Evolutionary conservation across 345 rosid genomes (phyloP).

Genomic region (Citrus sp.): DNA sequence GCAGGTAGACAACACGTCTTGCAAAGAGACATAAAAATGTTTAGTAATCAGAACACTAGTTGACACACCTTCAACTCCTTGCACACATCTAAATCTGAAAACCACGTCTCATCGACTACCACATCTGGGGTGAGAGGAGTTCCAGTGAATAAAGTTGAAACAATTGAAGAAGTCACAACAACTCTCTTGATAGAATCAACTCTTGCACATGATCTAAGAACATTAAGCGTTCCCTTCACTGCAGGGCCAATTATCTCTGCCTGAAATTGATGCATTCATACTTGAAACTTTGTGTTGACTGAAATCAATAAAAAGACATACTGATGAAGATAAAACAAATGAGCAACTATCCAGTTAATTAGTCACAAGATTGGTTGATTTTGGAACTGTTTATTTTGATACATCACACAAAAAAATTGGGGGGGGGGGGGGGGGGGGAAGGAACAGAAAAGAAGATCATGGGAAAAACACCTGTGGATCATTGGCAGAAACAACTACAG

Average conservation of each 20-base stretch:
- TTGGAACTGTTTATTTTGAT: neutral
- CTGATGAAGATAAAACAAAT: neutral
- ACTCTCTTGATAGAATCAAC: slow-evolving; percentile 43
- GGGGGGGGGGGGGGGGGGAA: too few species aligned
- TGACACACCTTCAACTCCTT: slow-evolving; percentile 19
- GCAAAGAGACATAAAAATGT: neutral
- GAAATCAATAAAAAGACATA: neutral
- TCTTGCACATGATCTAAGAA: slow-evolving; percentile 41
- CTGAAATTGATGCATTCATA: slow-evolving; percentile 8
- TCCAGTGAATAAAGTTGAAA: slow-evolving; percentile 29
- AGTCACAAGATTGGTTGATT: neutral
- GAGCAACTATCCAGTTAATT: neutral
- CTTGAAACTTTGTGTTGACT: neutral
- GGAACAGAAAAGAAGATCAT: too few species aligned
- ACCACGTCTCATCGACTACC: slow-evolving; percentile 48
- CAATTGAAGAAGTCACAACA: slow-evolving; percentile 45
- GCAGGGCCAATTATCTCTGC: slow-evolving; percentile 44
- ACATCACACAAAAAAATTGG: neutral
- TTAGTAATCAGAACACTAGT: neutral
- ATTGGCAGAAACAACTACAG: slow-evolving; percentile 12
- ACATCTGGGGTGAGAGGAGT: slow-evolving; percentile 26
- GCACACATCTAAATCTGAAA: slow-evolving; percentile 37
- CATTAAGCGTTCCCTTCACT: slow-evolving; percentile 48
- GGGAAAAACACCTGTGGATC: slow-evolving; percentile 23
- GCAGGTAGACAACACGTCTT: neutral